Evolutionary conservation across 768 basidiomycete species (phyloP).

Genomic region (Suillus spraguei): DNA sequence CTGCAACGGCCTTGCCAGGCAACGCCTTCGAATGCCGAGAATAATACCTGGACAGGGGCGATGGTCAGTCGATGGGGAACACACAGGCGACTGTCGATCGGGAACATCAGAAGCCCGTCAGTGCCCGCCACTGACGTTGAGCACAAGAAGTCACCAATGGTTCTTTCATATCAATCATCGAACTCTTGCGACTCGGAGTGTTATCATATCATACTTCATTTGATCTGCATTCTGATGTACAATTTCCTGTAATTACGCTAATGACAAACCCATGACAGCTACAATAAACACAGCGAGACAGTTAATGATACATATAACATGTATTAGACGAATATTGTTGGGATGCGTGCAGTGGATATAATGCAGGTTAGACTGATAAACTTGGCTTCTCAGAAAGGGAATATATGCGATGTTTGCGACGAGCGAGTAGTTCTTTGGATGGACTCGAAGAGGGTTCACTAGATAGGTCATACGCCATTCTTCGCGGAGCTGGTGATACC

Average conservation of each 20-base stretch:
- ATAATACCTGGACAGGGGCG: neutral
- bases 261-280: constrained; percentile 5
- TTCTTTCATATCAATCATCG: neutral
- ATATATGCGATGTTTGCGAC: constrained; percentile 40
- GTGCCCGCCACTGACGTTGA: neutral
- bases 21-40: constrained; percentile 2
- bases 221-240: constrained; percentile 1
- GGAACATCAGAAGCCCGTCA: neutral
- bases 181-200: neutral
- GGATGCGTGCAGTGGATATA: constrained; percentile 4
- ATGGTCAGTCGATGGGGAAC: neutral
- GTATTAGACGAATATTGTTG: neutral
- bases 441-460: constrained; percentile 57
- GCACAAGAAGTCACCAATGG: neutral
- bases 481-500: constrained; percentile 59
- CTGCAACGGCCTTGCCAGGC: neutral
- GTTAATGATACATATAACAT: constrained; percentile 12
- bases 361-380: constrained; percentile 3
- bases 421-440: constrained; percentile 43
- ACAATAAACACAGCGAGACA: constrained; percentile 9
- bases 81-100: neutral
- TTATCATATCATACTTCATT: neutral
- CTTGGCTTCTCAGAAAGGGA: constrained; percentile 19
- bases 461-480: constrained; percentile 40
- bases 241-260: constrained; percentile 11